A percentile compares a stretch with the other conserved stretches of the same genome.
phyloP scores from a whole-genome alignment of 2,329 filamentous ascomycete genomes.

The Pseudocercospora ulei region DNA sequence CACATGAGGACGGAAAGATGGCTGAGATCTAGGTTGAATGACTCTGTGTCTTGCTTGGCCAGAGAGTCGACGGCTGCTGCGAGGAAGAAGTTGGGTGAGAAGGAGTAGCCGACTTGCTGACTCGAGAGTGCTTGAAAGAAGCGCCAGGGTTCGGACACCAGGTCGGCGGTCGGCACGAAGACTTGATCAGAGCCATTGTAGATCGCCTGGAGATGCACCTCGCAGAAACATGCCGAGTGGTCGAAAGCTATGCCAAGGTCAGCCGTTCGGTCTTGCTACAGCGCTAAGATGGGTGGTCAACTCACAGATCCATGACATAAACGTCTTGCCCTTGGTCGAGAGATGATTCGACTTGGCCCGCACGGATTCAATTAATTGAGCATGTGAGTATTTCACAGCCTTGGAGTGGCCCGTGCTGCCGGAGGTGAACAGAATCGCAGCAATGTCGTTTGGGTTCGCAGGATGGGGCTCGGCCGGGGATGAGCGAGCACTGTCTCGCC shows the following conservation, averaged over 20 bases:
- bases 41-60: conserved; percentile 7
- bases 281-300: background rate
- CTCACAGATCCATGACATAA: conserved; percentile 19
- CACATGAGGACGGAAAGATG: conserved; percentile 32
- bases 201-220: conserved; percentile 47
- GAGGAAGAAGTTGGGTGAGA: conserved; percentile 42
- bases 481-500: conserved; percentile 9
- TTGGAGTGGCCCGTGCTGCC: conserved; percentile 24
- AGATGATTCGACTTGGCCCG: conserved; percentile 15
- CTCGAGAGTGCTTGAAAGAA: conserved; percentile 38
- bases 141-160: conserved; percentile 36
- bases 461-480: conserved; percentile 6
- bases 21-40: conserved; percentile 12
- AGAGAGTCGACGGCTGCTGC: conserved; percentile 14
- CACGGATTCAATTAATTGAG: conserved; percentile 17
- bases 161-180: conserved; percentile 39
- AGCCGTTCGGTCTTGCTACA: background rate
- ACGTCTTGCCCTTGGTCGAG: conserved; percentile 12
- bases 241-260: conserved; percentile 46
- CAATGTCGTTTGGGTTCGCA: conserved; percentile 8
- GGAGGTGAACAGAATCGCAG: conserved; percentile 23
- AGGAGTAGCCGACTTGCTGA: conserved; percentile 40
- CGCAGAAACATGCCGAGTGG: conserved; percentile 46
- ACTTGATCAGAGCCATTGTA: conserved; percentile 39
- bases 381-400: conserved; percentile 21